Base-by-base conservation (phyloP, 495 filamentous ascomycete genomes). In the Aspergillus baeticus region DNA sequence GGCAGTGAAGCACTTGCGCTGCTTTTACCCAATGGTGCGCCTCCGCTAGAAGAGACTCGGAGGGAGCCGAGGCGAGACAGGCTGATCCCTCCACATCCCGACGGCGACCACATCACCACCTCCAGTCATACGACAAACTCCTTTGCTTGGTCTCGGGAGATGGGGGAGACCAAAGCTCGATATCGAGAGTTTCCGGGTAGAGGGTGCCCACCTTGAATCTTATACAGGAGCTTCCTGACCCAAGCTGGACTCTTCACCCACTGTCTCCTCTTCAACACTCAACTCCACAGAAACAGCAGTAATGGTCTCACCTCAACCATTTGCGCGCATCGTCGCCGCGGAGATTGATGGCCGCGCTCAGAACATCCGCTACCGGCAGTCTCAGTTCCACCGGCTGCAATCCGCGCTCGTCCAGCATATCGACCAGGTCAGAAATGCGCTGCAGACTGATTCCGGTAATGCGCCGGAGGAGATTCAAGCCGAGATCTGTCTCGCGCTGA, bases 321-420 rank as follows among this genome's bases (percentile, higher is more conserved):
- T 78, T 22, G 61, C 66, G 11, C 70, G 67, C 11, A 59, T 81
- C 41, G 37, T 69, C n/a, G 69, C 66, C 13, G 74, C 76, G 1
- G 73, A 69, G 10, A 70, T 79, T 10, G 77, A 80, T 55, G 78
- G 75, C 22, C 75, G 77, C n/a, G 64, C 66, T 6, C 65, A 74
- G 38, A 81, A 79, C 52, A 65, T 72, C 8, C 66, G 69, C 39
- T 78, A 76, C 49, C 72, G 79, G 6, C 78, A 79, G 58, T 37
- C 61, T 14, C 76, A 81, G 51, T 73, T 81, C 45, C 70, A 78
- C 42, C 57, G 57, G 6, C 61, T 83, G 7, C 74, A 78, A 48
- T 50, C 68, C 5, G 48, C 55, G 0, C 62, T 83, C 3, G 55
- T 70, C 0, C 56, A 66, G 10, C 64, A 74, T 37, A 51, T 67